These are phyloP conservation scores for Ophiostoma novo-ulmi DNA, from an alignment of 2,329 filamentous ascomycete genomes.

Conservation along the genomic window DNA sequence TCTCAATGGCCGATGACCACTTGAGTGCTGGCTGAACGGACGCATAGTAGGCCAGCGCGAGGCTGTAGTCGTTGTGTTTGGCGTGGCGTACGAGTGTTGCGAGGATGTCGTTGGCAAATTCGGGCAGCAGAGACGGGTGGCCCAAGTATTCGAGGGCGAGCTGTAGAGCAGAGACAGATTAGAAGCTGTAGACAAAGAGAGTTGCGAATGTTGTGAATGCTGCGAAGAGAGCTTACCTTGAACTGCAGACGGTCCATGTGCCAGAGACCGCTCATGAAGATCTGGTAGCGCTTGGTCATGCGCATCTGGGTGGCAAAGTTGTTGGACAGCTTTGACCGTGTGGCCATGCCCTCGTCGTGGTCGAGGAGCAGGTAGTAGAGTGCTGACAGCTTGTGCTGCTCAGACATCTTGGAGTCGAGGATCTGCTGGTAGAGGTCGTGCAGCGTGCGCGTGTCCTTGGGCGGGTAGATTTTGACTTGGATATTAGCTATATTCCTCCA, in stretches of 20 bases:
- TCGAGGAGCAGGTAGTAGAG: conserved; percentile 82
- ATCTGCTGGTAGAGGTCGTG: conserved; percentile 66
- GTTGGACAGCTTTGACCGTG: conserved; percentile 45
- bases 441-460: conserved; percentile 62
- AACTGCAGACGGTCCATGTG: conserved; percentile 69
- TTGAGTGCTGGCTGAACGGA: conserved; percentile 68
- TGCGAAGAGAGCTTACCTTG: conserved; percentile 40
- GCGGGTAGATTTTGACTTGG: conserved; percentile 61
- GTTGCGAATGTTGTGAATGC: too few species aligned
- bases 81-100: conserved; percentile 60
- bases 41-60: conserved; percentile 74
- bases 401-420: conserved; percentile 56
- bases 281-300: conserved; percentile 69
- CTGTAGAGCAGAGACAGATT: conserved; percentile 36
- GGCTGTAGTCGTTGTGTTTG: conserved; percentile 53
- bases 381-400: conserved; percentile 75
- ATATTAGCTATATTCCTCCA: not conserved
- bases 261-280: conserved; percentile 80
- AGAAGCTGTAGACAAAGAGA: not conserved
- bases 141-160: conserved; percentile 69
- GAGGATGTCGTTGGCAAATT: conserved; percentile 79
- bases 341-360: conserved; percentile 51
- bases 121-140: conserved; percentile 71
- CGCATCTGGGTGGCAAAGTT: conserved; percentile 58
- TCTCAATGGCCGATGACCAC: conserved; percentile 54